Base-by-base conservation (phyloP, 495 filamentous ascomycete species). In the Aspergillus bridgeri region DNA sequence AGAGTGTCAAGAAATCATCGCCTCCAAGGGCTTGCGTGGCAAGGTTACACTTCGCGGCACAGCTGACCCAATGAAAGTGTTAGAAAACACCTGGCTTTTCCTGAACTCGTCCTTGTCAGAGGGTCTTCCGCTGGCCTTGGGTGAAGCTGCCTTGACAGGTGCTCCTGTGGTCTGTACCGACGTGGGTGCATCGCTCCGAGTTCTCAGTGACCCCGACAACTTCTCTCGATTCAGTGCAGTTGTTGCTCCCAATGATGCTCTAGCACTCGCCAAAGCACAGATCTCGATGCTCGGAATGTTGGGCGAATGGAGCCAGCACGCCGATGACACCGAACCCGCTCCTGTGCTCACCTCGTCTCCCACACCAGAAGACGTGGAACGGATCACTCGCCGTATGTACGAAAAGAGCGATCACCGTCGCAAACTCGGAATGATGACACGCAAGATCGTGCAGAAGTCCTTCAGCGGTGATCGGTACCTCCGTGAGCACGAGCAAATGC, bases 401-500 rank as follows among this genome's bases (percentile, higher is more conserved):
- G 79, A 79, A 21, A 86, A 87, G 72, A 79, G 67, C 6, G 74
- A 81, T 17, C 76, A 84, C 49, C 75, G 85, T 24, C 76, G 80
- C 51, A 76, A 77, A 42, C 74, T 88, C 13, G 85, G 85, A 38
- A 82, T 88, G 83, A 77, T 78, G 63, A 81, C 79, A 0, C 72
- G 85, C 19, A 69, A 77, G 25, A 85, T 85, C 56, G 84, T 87
- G 5, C 80, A 84, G 51, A 81, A 81, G 53, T 81, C 76, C 13
- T 87, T 88, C 68, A 79, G 78, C 27, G 80, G 80, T 4, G 81
- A 85, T 45, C 74, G 85, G 0, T 88, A 87, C 59, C 77, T 88
- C 15, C 77, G 85, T 23, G 85, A 88, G 65, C 85, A 88, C 63
- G 85, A 88, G 65, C 85, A 88, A 65, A 86, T 86, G 84, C 79